Percentiles rank a stretch among this genome's conserved stretches.
phyloP scores from a whole-genome alignment of 495 filamentous ascomycete species.

The Usnea hakonensis region DNA sequence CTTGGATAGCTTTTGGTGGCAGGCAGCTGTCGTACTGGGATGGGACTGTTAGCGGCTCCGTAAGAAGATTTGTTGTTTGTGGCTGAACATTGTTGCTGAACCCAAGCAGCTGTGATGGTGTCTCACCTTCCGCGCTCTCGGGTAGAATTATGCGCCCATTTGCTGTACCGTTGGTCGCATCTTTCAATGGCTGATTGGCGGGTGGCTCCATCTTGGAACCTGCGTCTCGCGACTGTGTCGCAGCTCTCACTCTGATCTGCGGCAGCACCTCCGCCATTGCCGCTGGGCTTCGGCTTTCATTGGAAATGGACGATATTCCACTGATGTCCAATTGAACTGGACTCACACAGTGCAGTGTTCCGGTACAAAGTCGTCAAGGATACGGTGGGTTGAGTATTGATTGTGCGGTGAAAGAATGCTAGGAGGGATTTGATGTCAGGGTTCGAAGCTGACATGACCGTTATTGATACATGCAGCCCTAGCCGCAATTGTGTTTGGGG shows the following conservation, averaged over 20 bases:
- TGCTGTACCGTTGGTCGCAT: not conserved
- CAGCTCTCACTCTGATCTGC: constrained; percentile 10
- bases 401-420: not conserved
- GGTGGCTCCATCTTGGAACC: constrained; percentile 58
- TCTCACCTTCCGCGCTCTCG: constrained; percentile 12
- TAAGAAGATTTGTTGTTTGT: not conserved
- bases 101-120: not conserved
- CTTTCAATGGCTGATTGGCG: constrained; percentile 76
- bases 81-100: not conserved
- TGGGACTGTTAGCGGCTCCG: constrained; percentile 5
- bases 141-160: constrained; percentile 3
- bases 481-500: not conserved
- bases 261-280: constrained; percentile 15
- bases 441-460: not conserved
- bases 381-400: not conserved
- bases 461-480: not conserved
- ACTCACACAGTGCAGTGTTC: not conserved
- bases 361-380: not conserved
- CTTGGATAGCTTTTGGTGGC: constrained; percentile 27
- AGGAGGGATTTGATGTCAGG: not conserved
- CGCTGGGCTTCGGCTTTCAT: not conserved
- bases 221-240: constrained; percentile 53
- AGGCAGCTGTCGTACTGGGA: constrained; percentile 23
- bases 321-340: not conserved
- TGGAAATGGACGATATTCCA: not conserved